These are phyloP conservation scores for Mollisia scopiformis DNA, from an alignment of 2,329 filamentous ascomycete species.

Conservation along the genomic window DNA sequence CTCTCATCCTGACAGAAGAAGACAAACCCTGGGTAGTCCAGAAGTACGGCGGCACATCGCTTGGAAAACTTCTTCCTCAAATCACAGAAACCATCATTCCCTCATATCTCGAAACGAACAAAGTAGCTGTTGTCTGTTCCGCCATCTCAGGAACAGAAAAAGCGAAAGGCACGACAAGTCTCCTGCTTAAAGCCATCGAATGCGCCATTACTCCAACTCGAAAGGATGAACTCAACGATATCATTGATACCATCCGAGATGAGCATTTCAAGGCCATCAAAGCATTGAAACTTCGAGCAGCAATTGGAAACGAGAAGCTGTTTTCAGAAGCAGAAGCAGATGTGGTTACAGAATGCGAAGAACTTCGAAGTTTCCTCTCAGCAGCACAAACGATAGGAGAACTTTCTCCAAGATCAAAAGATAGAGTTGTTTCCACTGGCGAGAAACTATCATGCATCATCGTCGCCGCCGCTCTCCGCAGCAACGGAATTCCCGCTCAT, in stretches of 20 bases:
- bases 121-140: conserved; percentile 59
- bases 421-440: conserved; percentile 51
- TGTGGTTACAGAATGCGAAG: conserved; percentile 49
- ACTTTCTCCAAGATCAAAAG: conserved; percentile 52
- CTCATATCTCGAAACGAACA: conserved; percentile 43
- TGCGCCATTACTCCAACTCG: conserved; percentile 15
- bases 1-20: neutral
- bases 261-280: conserved; percentile 52
- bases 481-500: conserved; percentile 23
- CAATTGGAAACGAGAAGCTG: neutral
- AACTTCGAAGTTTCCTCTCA: conserved; percentile 51
- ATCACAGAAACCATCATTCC: conserved; percentile 41
- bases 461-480: conserved; percentile 35
- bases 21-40: conserved; percentile 54
- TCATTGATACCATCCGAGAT: conserved; percentile 52
- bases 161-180: conserved; percentile 57
- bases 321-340: conserved; percentile 6
- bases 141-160: conserved; percentile 57
- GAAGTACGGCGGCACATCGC: conserved; percentile 63
- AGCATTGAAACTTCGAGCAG: conserved; percentile 42
- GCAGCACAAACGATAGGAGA: conserved; percentile 56
- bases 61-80: conserved; percentile 59
- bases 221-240: conserved; percentile 44
- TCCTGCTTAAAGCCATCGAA: conserved; percentile 38
- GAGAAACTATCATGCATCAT: conserved; percentile 38